These are phyloP conservation scores for Lasiosphaeris hirsuta DNA, from an alignment of 495 filamentous ascomycete species.

Conservation along the genomic window DNA sequence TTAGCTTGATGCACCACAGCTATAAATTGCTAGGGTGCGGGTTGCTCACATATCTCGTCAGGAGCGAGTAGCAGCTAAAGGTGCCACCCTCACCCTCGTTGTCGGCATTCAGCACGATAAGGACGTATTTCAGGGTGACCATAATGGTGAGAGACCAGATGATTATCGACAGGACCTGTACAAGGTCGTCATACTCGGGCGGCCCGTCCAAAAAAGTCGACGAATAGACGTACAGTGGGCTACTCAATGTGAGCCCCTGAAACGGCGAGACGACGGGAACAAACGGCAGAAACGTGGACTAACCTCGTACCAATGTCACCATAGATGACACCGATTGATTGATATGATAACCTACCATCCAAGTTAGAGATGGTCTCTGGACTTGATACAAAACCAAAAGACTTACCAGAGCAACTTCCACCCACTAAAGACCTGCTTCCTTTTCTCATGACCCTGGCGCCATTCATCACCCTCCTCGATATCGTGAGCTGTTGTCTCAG, in stretches of 20 bases:
- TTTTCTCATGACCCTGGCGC: conserved; percentile 30
- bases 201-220: conserved; percentile 57
- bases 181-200: conserved; percentile 57
- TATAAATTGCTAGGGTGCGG: background rate
- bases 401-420: conserved; percentile 40
- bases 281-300: background rate
- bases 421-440: conserved; percentile 45
- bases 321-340: conserved; percentile 70
- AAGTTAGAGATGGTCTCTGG: background rate
- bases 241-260: background rate
- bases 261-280: background rate
- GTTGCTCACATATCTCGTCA: conserved; percentile 62
- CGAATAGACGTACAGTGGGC: conserved; percentile 67
- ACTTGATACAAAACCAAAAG: background rate
- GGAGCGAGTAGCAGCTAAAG: conserved; percentile 67
- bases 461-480: conserved; percentile 41
- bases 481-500: conserved; percentile 22
- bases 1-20: background rate
- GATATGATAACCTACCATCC: conserved; percentile 52
- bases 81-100: conserved; percentile 78
- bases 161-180: conserved; percentile 69
- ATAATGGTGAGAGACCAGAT: conserved; percentile 72
- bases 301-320: conserved; percentile 70
- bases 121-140: conserved; percentile 69
- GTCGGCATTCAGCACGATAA: conserved; percentile 67